These are phyloP conservation scores for Neopestalotiopsis sp. DNA, from an alignment of 2,329 filamentous ascomycete genomes.

Conservation along the genomic window DNA sequence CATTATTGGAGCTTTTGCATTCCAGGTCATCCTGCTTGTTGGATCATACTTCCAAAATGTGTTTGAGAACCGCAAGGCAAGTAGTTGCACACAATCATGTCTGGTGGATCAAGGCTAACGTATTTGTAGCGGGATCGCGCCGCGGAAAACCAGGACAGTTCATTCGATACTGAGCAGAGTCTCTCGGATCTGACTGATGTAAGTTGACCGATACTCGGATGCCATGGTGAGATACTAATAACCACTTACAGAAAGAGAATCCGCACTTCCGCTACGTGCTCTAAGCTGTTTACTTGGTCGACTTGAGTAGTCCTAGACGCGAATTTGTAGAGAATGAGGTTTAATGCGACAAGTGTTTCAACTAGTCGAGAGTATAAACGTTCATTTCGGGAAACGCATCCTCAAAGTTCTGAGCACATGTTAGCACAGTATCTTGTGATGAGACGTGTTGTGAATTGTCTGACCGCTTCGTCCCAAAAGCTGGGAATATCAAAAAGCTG, in stretches of 20 bases:
- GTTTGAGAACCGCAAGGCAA: slow-evolving; percentile 3
- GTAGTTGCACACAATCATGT: not conserved
- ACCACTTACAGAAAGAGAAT: slow-evolving; percentile 7
- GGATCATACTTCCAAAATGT: not conserved
- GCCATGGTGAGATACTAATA: not conserved
- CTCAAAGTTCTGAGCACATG: not conserved
- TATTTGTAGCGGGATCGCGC: not conserved
- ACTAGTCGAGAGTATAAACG: slow-evolving; percentile 5
- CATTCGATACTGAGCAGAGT: slow-evolving; percentile 8
- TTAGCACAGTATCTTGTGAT: not conserved
- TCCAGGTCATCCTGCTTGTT: slow-evolving; percentile 2
- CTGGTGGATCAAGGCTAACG: not conserved
- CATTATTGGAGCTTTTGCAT: slow-evolving; percentile 1
- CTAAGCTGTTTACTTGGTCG: not conserved
- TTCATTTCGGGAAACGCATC: slow-evolving; percentile 14
- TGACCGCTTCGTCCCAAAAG: slow-evolving; percentile 11
- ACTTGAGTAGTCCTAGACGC: not conserved
- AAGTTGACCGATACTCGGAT: not conserved
- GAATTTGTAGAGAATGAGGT: not conserved
- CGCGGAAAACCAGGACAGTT: not conserved
- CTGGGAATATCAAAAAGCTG: slow-evolving; percentile 9
- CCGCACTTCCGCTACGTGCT: slow-evolving; percentile 9
- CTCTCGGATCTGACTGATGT: slow-evolving; percentile 12
- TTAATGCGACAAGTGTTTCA: not conserved
- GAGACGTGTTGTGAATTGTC: not conserved